Evolutionary conservation across 2,329 filamentous ascomycete genomes (phyloP).

Genomic region (Pleoardoris graminearum): DNA sequence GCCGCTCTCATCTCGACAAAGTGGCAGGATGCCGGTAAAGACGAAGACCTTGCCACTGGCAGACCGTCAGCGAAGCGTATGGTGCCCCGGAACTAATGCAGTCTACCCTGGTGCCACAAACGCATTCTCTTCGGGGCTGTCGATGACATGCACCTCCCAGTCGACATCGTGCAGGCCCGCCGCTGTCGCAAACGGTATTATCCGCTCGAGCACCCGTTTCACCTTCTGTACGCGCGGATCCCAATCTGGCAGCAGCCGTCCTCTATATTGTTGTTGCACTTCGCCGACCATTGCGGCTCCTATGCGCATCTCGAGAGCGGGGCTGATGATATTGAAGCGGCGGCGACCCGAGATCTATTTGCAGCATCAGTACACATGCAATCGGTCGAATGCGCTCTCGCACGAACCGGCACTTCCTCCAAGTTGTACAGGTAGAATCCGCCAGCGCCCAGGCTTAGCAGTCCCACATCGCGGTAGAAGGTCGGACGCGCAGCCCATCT

Average conservation of each 20-base stretch:
- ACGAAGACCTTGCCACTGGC: conserved; percentile 75
- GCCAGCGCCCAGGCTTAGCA: conserved; percentile 48
- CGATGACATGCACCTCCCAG: conserved; percentile 77
- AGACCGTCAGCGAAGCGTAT: conserved; percentile 3
- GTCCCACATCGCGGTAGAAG: conserved; percentile 52
- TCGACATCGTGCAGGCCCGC: conserved; percentile 45
- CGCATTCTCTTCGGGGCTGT: conserved; percentile 70
- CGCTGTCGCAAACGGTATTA: conserved; percentile 68
- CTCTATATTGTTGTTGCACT: conserved; percentile 59
- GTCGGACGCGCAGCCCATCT: conserved; percentile 50
- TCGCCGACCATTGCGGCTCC: conserved; percentile 60
- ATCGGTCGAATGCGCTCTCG: neutral
- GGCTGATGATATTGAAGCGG: conserved; percentile 71
- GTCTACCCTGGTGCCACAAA: conserved; percentile 76
- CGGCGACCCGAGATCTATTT: conserved; percentile 65
- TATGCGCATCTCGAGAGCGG: conserved; percentile 58
- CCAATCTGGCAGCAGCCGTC: conserved; percentile 60
- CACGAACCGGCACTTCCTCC: conserved; percentile 66
- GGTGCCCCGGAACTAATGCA: no score
- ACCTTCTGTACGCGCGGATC: conserved; percentile 63
- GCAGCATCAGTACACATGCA: neutral
- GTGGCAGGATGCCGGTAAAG: conserved; percentile 70
- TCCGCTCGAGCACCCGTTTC: conserved; percentile 63
- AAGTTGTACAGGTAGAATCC: conserved; percentile 70
- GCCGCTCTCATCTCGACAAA: conserved; percentile 68